Base-by-base conservation (phyloP, 495 filamentous ascomycete species). In the Aspergillus mulundensis region DNA sequence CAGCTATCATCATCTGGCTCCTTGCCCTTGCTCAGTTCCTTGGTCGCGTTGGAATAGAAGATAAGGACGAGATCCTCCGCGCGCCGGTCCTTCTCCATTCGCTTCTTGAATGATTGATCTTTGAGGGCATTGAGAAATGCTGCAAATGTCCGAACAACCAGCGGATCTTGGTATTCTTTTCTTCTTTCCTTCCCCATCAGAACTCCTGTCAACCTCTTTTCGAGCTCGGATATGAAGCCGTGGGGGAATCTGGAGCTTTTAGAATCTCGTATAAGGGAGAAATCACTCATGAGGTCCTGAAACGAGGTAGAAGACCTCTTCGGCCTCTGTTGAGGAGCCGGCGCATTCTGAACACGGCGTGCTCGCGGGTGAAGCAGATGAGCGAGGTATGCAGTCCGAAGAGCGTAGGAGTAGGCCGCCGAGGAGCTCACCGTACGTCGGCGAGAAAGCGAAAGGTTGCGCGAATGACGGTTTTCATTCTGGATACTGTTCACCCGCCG, bases 331-430 rank as follows among this genome's bases (percentile, higher is more conserved):
- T 69, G 76, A 57, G 82, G 74, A 23, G 81, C 79, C 14, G 83
- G 74, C 46, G 89, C 83, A 82, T 88, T 92, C 74, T 95, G 89
- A 61, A 88, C 85, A 64, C 91, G 83, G 69, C 91, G 91, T 60
- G 87, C 81, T 61, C 91, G 87, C 58, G 95, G 94, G 63, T 95
- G 88, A 48, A 99, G 85, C 24, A 97, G 86, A 70, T 99, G 92
- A 74, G 89, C 77, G 28, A 99, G 87, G 71, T 91, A 97, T 61
- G 95, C 91, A 62, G 90, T 85, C 49, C 95, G 88, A 49, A 99
- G 84, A 59, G 91, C 90, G 68, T 87, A 95, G 38, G 83, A 87
- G 75, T 91, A 95, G 69, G 89, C 91, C 73, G 96, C 89, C 59
- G 90, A 78, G 57, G 78, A 70, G 59, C 70, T 79, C 47, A 86